Percentiles rank a stretch among this genome's conserved stretches.
These are phyloP conservation scores for Entomortierella lignicola DNA, from an alignment of 192 early-diverging fungal species.

Conservation along the genomic window DNA sequence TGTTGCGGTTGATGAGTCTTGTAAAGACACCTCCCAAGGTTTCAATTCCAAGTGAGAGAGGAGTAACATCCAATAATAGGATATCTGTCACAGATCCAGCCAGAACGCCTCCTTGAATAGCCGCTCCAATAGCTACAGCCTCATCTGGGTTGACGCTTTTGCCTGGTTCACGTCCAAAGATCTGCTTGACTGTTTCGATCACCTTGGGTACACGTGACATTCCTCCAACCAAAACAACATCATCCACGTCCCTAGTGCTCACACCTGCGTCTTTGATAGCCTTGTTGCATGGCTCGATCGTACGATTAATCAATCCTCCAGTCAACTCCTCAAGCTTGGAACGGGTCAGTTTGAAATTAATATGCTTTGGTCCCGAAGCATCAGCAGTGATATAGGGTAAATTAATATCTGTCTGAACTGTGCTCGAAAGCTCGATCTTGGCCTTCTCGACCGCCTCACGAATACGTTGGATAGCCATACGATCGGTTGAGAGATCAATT, in stretches of 20 bases:
- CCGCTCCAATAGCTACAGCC: conserved; percentile 97
- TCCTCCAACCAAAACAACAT: conserved; percentile 97
- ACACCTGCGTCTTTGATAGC: conserved; percentile 97
- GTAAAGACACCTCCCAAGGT: conserved; percentile 99
- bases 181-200: conserved; percentile 86
- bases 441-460: conserved; percentile 98
- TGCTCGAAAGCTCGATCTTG: conserved; percentile 98
- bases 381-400: conserved; percentile 96
- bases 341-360: conserved; percentile 94
- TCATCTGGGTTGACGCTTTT: conserved; percentile 99
- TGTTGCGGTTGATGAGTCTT: conserved; percentile 96
- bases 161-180: conserved; percentile 93
- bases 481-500: conserved; percentile 87
- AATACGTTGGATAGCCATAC: conserved; percentile 97
- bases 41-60: conserved; percentile 98
- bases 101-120: conserved; percentile 98
- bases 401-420: conserved; percentile 96
- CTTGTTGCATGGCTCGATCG: conserved; percentile 93
- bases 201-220: conserved; percentile 99
- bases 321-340: conserved; percentile 89
- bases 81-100: conserved; percentile 97
- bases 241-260: conserved; percentile 82
- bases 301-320: conserved; percentile 85
- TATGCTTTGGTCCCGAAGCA: conserved; percentile 93
- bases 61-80: conserved; percentile 95